phyloP scores from a whole-genome alignment of 2,329 filamentous ascomycete species.

The Bimuria novae-zelandiae region DNA sequence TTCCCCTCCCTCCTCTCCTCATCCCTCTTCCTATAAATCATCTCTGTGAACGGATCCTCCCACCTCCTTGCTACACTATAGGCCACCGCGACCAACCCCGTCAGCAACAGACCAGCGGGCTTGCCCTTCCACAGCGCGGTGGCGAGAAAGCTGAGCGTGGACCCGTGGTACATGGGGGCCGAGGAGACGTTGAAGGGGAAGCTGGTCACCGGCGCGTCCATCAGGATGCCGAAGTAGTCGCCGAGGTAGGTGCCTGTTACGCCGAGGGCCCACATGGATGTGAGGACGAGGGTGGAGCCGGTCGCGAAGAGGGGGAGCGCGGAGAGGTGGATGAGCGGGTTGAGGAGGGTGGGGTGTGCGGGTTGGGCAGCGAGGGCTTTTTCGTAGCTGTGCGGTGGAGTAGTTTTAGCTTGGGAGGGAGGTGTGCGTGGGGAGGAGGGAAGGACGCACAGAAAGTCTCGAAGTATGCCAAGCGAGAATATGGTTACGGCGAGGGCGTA shows the following conservation, averaged over 20 bases:
- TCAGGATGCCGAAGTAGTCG: slow-evolving; percentile 98
- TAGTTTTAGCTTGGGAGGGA: not conserved
- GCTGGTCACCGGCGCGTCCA: slow-evolving; percentile 90
- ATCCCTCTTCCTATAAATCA: slow-evolving; percentile 89
- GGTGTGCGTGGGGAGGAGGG: slow-evolving; percentile 1
- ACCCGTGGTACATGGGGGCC: slow-evolving; percentile 96
- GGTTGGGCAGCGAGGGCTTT: slow-evolving; percentile 77
- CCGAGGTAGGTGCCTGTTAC: slow-evolving; percentile 95
- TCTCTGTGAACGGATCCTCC: slow-evolving; percentile 93
- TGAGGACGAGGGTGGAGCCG: slow-evolving; percentile 85
- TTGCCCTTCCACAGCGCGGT: slow-evolving; percentile 83
- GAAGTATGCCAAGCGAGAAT: slow-evolving; percentile 87
- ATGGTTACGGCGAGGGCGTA: slow-evolving; percentile 88
- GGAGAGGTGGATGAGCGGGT: slow-evolving; percentile 62
- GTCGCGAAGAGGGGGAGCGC: slow-evolving; percentile 72
- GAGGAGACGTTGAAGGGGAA: slow-evolving; percentile 94
- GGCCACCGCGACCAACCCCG: slow-evolving; percentile 72
- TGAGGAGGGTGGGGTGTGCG: slow-evolving; percentile 72
- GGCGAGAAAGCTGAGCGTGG: slow-evolving; percentile 88
- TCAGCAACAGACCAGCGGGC: slow-evolving; percentile 81
- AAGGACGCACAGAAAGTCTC: slow-evolving; percentile 63
- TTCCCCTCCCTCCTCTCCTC: slow-evolving; percentile 49
- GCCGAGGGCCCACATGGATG: slow-evolving; percentile 88
- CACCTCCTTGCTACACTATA: slow-evolving; percentile 82
- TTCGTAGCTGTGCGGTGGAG: slow-evolving; percentile 70